phyloP scores from a whole-genome alignment of 805 yeast genomes.

The Alloascoidea hylecoeti region DNA sequence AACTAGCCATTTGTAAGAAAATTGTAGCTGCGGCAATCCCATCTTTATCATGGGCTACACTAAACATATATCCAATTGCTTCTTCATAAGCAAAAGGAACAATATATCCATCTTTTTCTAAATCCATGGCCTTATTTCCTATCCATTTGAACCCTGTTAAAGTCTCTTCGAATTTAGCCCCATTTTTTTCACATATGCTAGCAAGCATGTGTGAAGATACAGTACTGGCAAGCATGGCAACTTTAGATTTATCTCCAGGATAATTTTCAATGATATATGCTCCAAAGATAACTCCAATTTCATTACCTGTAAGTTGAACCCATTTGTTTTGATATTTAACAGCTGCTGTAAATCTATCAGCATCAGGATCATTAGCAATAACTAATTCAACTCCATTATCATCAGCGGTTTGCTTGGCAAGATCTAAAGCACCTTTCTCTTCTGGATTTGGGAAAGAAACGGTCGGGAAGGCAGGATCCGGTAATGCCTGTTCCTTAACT shows the following conservation, averaged over 20 bases:
- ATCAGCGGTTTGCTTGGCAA: slow-evolving; percentile 56
- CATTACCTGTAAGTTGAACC: slow-evolving; percentile 84
- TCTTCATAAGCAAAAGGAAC: slow-evolving; percentile 94
- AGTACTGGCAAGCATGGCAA: slow-evolving; percentile 70
- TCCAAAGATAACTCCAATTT: slow-evolving; percentile 79
- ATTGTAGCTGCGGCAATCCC: slow-evolving; percentile 73
- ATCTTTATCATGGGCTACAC: slow-evolving; percentile 78
- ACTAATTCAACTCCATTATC: slow-evolving; percentile 34
- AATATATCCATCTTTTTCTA: slow-evolving; percentile 42
- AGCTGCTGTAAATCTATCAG: slow-evolving; percentile 84
- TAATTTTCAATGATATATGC: slow-evolving; percentile 32
- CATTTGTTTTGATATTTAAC: slow-evolving; percentile 38
- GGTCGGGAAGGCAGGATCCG: slow-evolving; percentile 80
- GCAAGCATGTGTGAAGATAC: slow-evolving; percentile 79
- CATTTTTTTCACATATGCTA: slow-evolving; percentile 48
- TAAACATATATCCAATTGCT: slow-evolving; percentile 91
- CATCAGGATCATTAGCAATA: slow-evolving; percentile 92
- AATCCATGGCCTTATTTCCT: slow-evolving; percentile 73
- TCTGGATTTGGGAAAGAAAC: slow-evolving; percentile 93
- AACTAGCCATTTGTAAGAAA: slow-evolving; percentile 54
- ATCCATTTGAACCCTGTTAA: slow-evolving; percentile 97
- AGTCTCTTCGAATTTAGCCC: slow-evolving; percentile 62
- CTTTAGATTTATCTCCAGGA: slow-evolving; percentile 13
- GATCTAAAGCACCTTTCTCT: slow-evolving; percentile 77
- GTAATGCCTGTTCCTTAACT: slow-evolving; percentile 54